Percentiles rank a stretch among this genome's conserved stretches.
These are phyloP conservation scores for Rhynchosporium secalis DNA, from an alignment of 2,329 filamentous ascomycete genomes.

Conservation along the genomic window DNA sequence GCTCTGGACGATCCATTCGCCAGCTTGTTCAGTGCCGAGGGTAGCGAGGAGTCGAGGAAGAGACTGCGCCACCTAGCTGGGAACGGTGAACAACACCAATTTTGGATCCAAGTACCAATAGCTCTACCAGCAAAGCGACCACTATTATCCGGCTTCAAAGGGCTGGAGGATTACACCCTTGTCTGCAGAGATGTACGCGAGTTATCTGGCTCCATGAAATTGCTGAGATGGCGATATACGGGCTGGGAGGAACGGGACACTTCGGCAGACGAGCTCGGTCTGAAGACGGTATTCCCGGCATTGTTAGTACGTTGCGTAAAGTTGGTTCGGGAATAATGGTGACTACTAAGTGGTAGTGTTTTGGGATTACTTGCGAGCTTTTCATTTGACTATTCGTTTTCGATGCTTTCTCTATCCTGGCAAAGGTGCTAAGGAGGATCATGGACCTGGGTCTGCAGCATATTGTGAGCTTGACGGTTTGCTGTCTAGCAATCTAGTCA, in stretches of 20 bases:
- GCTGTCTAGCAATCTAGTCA: too few species aligned
- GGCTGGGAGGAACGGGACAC: too few species aligned
- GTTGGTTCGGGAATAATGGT: neutral
- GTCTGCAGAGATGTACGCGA: too few species aligned
- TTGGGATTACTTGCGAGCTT: neutral
- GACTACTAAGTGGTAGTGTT: neutral
- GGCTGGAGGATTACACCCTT: neutral
- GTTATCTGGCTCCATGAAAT: too few species aligned
- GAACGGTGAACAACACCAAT: neutral
- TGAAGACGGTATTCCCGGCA: too few species aligned
- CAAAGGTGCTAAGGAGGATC: too few species aligned
- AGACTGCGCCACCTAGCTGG: neutral
- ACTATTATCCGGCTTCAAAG: neutral
- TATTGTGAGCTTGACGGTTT: too few species aligned
- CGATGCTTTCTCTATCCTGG: neutral
- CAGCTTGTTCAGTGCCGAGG: neutral
- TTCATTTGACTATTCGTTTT: neutral
- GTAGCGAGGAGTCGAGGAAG: neutral
- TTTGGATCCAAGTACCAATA: neutral
- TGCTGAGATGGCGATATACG: too few species aligned
- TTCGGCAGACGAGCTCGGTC: too few species aligned
- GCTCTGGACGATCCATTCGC: neutral
- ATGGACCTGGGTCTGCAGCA: too few species aligned
- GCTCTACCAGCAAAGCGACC: neutral
- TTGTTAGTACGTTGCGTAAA: neutral